phyloP scores from a whole-genome alignment of 148 eudicot species.

The Camellia japonica region DNA sequence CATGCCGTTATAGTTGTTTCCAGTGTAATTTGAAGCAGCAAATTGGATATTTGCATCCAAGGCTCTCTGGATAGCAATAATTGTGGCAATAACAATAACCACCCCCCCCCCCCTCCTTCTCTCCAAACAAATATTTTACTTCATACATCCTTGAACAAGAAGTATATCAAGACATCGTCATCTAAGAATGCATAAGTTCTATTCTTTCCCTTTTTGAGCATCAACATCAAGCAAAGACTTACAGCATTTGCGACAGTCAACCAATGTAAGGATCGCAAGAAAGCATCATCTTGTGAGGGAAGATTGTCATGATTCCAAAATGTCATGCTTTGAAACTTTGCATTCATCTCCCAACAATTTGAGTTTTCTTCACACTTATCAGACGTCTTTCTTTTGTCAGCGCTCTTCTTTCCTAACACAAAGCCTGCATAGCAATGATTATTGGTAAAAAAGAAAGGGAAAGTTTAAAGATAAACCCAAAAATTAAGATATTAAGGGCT shows the following conservation, averaged over 20 bases:
- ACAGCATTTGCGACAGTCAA: constrained; percentile 84
- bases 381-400: constrained; percentile 29
- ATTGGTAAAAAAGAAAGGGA: neutral
- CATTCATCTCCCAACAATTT: constrained; percentile 63
- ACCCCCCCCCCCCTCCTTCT: too few relatives aligned
- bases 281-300: constrained; percentile 86
- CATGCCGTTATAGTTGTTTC: neutral
- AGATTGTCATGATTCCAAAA: constrained; percentile 89
- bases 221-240: constrained; percentile 29
- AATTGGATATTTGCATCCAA: neutral
- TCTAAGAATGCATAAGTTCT: neutral
- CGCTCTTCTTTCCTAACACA: constrained; percentile 68
- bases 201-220: too few relatives aligned
- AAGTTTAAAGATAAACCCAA: neutral
- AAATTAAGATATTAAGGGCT: neutral
- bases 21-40: neutral
- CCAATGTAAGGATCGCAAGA: constrained; percentile 78
- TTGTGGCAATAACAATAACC: neutral
- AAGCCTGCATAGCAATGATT: constrained; percentile 44
- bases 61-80: neutral
- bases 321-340: constrained; percentile 57
- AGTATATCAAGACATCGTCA: neutral
- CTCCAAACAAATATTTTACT: neutral
- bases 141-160: neutral
- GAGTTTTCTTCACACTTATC: constrained; percentile 30